Evolutionary conservation across 2,329 filamentous ascomycete genomes (phyloP).

Genomic region (Thermothelomyces thermophilus): DNA sequence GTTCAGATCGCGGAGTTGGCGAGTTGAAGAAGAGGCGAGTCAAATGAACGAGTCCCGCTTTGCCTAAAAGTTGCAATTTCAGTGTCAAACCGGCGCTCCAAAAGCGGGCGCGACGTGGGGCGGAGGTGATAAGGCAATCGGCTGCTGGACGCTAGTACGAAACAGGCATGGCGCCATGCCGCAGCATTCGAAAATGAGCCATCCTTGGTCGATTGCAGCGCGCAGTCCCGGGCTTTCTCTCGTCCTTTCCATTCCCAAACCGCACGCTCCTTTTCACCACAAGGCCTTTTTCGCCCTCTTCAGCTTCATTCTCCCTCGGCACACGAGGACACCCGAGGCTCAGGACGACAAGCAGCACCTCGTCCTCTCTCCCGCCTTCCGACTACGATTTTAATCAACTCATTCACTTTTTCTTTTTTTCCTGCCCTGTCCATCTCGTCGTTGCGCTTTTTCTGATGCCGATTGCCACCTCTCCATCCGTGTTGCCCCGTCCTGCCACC

Average conservation of each 20-base stretch:
- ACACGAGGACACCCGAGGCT: constrained; percentile 8
- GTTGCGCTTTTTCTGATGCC: constrained; percentile 66
- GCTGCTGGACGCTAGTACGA: neutral
- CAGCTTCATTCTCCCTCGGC: constrained; percentile 9
- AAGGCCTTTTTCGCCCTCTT: constrained; percentile 5
- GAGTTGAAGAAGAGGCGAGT: neutral
- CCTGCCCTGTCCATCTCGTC: constrained; percentile 21
- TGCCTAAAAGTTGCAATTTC: neutral
- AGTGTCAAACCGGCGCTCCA: neutral
- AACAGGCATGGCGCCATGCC: constrained; percentile 1
- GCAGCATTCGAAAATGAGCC: constrained; percentile 15
- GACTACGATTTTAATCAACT: constrained; percentile 3
- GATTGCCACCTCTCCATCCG: constrained; percentile 68
- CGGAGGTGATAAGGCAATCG: constrained; percentile 1
- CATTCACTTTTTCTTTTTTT: constrained; percentile 7
- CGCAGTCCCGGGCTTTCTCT: constrained; percentile 18
- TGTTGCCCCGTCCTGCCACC: constrained; percentile 69
- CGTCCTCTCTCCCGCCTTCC: neutral
- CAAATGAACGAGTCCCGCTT: neutral
- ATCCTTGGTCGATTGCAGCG: constrained; percentile 19
- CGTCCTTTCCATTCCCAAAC: constrained; percentile 17
- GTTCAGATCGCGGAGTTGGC: neutral
- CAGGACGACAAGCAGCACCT: constrained; percentile 5
- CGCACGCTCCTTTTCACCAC: constrained; percentile 22
- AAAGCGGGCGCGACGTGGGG: constrained; percentile 4